Percentiles rank a stretch among this genome's conserved stretches.
phyloP scores from a whole-genome alignment of 345 rosid species.

The Cochlearia excelsa region DNA sequence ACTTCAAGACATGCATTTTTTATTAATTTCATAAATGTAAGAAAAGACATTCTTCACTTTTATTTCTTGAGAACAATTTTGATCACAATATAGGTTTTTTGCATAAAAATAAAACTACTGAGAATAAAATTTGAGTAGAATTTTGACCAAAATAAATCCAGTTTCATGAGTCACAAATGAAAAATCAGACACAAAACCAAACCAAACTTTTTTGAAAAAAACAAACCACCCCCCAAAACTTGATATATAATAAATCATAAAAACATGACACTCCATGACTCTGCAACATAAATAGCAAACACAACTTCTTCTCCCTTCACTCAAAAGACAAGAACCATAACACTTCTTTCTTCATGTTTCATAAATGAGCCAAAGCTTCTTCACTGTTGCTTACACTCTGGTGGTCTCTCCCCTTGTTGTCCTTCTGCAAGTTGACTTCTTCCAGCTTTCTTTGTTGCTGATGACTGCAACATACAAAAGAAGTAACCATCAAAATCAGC shows the following conservation, averaged over 20 bases:
- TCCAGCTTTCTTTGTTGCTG: constrained; percentile 58
- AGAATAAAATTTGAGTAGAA: constrained; percentile 1
- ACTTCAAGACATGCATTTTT: too few relatives aligned
- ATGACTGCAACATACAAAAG: constrained; percentile 42
- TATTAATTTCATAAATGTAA: too few relatives aligned
- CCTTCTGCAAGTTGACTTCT: constrained; percentile 45
- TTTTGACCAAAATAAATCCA: constrained; percentile 21
- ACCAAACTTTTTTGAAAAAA: constrained; percentile 7
- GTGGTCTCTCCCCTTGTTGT: constrained; percentile 78
- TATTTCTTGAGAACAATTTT: too few relatives aligned
- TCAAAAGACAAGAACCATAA: not conserved
- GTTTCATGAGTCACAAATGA: constrained; percentile 17
- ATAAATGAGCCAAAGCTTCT: not conserved
- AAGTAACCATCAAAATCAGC: constrained; percentile 20
- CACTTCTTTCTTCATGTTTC: not conserved
- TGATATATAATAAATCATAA: constrained; percentile 35
- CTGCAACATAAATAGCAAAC: constrained; percentile 22
- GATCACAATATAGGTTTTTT: too few relatives aligned
- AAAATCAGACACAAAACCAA: constrained; percentile 25
- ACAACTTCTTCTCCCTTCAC: constrained; percentile 14
- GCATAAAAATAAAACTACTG: too few relatives aligned
- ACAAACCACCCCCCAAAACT: constrained; percentile 49
- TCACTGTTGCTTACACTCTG: constrained; percentile 98
- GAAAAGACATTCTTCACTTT: too few relatives aligned
- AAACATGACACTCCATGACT: constrained; percentile 34